Conservation (phyloP, 345 rosid genomes). For the Gossypium australe region DNA sequence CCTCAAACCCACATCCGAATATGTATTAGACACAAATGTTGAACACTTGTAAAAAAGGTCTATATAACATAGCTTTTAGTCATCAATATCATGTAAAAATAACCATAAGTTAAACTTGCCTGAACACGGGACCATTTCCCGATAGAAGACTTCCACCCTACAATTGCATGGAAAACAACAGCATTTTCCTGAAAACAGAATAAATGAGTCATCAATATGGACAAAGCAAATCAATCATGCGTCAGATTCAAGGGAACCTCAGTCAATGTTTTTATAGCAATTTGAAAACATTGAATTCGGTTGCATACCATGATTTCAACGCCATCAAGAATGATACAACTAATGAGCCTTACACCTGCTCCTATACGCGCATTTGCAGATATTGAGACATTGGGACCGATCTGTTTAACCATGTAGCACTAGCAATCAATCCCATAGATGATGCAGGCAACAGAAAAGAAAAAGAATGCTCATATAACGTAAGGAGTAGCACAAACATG, state of each 20-base stretch:
- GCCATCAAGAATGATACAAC: slow-evolving; percentile 85
- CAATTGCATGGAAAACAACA: slow-evolving; percentile 69
- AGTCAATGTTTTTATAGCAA: not conserved
- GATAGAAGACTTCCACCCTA: slow-evolving; percentile 90
- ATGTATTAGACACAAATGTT: not conserved
- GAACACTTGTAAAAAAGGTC: not conserved
- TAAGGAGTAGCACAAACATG: not conserved
- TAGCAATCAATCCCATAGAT: not conserved
- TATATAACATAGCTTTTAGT: not conserved
- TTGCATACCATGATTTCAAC: slow-evolving; percentile 77
- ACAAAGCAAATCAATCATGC: not conserved
- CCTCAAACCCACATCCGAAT: not conserved
- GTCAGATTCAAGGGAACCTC: not conserved
- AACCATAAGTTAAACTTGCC: slow-evolving; percentile 39
- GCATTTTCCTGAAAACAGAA: slow-evolving; percentile 70
- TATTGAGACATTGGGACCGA: slow-evolving; percentile 84
- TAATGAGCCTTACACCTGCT: slow-evolving; percentile 86
- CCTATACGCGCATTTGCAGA: slow-evolving; percentile 61
- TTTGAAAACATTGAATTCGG: not conserved
- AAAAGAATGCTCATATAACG: not conserved
- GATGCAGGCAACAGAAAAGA: not conserved
- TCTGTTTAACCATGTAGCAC: slow-evolving; percentile 40
- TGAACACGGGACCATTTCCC: slow-evolving; percentile 98
- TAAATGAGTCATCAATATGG: slow-evolving; percentile 12
- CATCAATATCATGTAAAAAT: not conserved